Evolutionary conservation across 2,329 filamentous ascomycete species (phyloP), one percentile per base, ranked within the genome.

Genomic region (Ophiognomonia clavigignenti-juglandacearum): DNA sequence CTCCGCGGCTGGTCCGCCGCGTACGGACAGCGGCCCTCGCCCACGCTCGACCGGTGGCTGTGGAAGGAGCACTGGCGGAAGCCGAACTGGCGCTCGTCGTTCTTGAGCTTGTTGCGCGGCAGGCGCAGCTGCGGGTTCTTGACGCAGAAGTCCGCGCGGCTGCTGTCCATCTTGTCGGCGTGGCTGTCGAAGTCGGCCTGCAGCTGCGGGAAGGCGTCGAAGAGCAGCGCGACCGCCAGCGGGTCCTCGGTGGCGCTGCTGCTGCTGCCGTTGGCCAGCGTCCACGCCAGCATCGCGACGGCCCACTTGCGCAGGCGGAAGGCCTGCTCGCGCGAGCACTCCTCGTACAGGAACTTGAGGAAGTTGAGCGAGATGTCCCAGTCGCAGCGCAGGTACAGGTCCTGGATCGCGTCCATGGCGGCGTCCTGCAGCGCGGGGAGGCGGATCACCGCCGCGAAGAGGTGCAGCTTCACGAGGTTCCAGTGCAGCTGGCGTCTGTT

Each of bases 111-210:
- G 64, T 81, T 81, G 53, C 71, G 73, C 13, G 75, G 73, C 43
- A 82, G 71, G 52, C 78, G 70, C 19, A 81, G 71, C 62, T 80
- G 77, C 13, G 78, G 78, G 64, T 81, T 81, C 69, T 82, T 82
- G 64, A 77, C 68, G 54, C 72, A 67, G 31, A 75, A 63, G 53
- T 80, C 70, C 43, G 78, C 70, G 20, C 71, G 65, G 50, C 71
- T 74, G 49, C 64, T 63, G 35, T 62, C 61, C 69, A 80, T 77
- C 62, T 78, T 78, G 56, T 63, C 61, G 39, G 76, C 61, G 59
- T 82, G 78, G 38, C 65, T 66, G 31, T 64, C 60, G 59, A 78
- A 80, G 57, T 81, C 77, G 46, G 64, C 63, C 43, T 61, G 61
- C 43, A 81, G 72, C 44, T 72, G 71, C 2, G 72, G 69, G 53